phyloP scores from a whole-genome alignment of 2,329 filamentous ascomycete species.

The Hymenoscyphus infarciens region DNA sequence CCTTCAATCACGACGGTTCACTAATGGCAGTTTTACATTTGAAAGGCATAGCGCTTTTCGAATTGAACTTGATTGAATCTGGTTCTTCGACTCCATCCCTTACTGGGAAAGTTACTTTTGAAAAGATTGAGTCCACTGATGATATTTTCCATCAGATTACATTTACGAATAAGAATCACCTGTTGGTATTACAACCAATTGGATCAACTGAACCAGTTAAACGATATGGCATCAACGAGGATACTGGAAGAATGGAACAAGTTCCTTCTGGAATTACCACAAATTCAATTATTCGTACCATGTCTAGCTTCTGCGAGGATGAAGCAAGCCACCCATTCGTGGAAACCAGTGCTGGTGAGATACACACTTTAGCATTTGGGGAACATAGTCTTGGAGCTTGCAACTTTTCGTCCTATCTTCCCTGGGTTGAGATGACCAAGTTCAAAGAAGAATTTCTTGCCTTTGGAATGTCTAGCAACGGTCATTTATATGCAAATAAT shows the following conservation, averaged over 20 bases:
- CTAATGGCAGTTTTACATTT: conserved; percentile 71
- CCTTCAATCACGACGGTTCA: conserved; percentile 62
- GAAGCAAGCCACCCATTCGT: conserved; percentile 26
- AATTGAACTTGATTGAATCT: conserved; percentile 61
- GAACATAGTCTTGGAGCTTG: conserved; percentile 27
- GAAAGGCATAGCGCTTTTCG: conserved; percentile 62
- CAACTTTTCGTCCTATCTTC: conserved; percentile 33
- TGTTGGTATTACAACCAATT: conserved; percentile 24
- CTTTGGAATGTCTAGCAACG: conserved; percentile 67
- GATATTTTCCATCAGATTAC: conserved; percentile 30
- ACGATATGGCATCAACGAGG: conserved; percentile 29
- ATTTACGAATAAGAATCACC: conserved; percentile 25
- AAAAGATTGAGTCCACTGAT: conserved; percentile 24
- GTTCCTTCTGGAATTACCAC: conserved; percentile 13
- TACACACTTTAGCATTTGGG: conserved; percentile 30
- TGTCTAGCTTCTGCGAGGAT: conserved; percentile 30
- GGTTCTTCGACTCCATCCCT: conserved; percentile 46
- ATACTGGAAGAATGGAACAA: conserved; percentile 30
- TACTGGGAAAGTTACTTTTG: conserved; percentile 40
- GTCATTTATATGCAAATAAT: conserved; percentile 74
- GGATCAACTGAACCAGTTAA: conserved; percentile 18
- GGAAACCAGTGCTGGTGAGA: conserved; percentile 30
- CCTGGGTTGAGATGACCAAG: conserved; percentile 35
- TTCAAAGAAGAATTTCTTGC: conserved; percentile 28
- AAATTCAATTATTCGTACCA: conserved; percentile 20